Evolutionary conservation across 73 alveolate genomes (phyloP), one percentile per base, ranked within the genome.

Genomic region (Paramecium caudatum): DNA sequence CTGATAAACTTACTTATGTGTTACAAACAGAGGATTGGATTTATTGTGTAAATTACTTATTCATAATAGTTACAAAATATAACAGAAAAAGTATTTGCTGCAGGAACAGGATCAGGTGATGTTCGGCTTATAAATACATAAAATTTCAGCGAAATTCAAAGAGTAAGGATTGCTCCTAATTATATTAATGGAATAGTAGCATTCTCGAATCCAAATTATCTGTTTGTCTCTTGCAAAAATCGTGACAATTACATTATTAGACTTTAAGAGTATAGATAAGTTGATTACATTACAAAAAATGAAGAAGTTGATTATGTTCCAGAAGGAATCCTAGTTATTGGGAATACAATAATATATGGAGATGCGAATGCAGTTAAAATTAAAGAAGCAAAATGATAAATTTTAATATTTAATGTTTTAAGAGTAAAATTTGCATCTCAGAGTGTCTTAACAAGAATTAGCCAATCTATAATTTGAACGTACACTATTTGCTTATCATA

Each of bases 281-380:
- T 68, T 15, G 84, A 68, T 16, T 68, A 68, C 34, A 68, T 74
- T 39, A 45, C 39, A 0, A 74, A 74, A 25, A 45, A 45, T 41
- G 88, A 74, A 19, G 68, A 74, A 27, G 43, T 37, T 2, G 88
- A 74, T 5, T 30, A 21, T 27, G 23, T 23, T 15, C 62, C 88
- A 9, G 88, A 74, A 21, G 88, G 69, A 0, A 74, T 74, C 8
- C 32, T 25, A 3, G 6, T 41, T 16, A 3, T 23, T 74, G 45
- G 43, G 13, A 43, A 45, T 45, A 21, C 36, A 21, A 41, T 74
- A 23, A 39, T 74, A 5, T 74, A 39, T 74, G 88, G 88, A 39
- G 68, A 74, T 3, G 68, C 65, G 30, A 65, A 65, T 33, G 10
- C 83, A 30, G 49, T 65, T 74, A 74, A 74, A 41, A 74, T 41